These are phyloP conservation scores for Jatropha multifida DNA, from an alignment of 441 rosid genomes.

Conservation along the genomic window DNA sequence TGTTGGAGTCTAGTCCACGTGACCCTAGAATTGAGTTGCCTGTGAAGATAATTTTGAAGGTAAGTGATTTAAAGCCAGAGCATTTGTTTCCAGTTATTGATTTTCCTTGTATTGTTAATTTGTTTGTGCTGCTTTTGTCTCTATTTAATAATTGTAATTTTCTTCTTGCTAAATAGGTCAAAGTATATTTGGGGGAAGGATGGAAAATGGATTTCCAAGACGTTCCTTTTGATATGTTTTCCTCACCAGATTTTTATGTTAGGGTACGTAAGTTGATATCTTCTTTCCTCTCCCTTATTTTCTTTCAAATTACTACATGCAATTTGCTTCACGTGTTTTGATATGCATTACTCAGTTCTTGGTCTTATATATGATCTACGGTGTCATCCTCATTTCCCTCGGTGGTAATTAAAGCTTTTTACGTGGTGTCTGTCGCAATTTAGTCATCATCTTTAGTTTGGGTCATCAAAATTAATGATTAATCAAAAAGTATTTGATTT, in stretches of 20 bases:
- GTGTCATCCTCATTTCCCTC: background rate
- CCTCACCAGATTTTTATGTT: conserved; percentile 73
- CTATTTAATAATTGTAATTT: background rate
- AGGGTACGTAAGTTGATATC: conserved; percentile 42
- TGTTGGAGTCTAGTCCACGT: conserved; percentile 41
- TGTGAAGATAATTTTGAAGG: conserved; percentile 65
- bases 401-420: too few species aligned
- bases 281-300: background rate
- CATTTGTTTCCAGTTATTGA: background rate
- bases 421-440: too few species aligned
- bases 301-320: background rate
- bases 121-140: background rate
- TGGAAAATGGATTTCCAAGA: conserved; percentile 66
- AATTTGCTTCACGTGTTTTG: background rate
- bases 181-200: conserved; percentile 85
- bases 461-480: background rate
- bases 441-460: background rate
- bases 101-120: background rate
- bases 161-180: conserved; percentile 47
- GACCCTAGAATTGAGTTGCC: conserved; percentile 54
- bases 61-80: conserved; percentile 27
- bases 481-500: background rate
- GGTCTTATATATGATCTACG: background rate
- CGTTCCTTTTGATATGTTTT: conserved; percentile 70
- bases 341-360: background rate